A percentile compares a stretch with the other conserved stretches of the same genome.
These are phyloP conservation scores for Alternaria viburni DNA, from an alignment of 2,329 filamentous ascomycete genomes.

Conservation along the genomic window DNA sequence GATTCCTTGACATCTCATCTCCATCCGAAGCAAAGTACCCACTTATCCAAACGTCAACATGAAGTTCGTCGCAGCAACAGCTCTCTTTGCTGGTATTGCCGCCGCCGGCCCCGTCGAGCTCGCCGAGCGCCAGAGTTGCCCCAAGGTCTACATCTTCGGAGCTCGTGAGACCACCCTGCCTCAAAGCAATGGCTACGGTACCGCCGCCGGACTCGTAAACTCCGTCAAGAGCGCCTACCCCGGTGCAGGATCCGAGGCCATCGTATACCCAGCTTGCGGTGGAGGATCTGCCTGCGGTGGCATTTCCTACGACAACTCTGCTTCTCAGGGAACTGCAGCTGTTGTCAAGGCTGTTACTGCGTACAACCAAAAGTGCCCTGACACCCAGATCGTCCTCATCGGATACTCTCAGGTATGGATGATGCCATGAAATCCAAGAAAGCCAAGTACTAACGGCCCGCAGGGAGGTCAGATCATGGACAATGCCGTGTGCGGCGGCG, in stretches of 20 bases:
- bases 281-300: conserved; percentile 65
- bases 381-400: conserved; percentile 64
- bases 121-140: conserved; percentile 47
- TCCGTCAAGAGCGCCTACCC: conserved; percentile 49
- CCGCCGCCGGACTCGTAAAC: conserved; percentile 50
- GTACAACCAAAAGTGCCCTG: conserved; percentile 64
- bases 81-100: conserved; percentile 38
- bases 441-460: conserved; percentile 6
- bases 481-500: conserved; percentile 66
- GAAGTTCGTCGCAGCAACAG: conserved; percentile 42
- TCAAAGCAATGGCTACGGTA: conserved; percentile 49
- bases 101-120: conserved; percentile 46
- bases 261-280: conserved; percentile 64
- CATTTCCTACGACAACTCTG: conserved; percentile 66
- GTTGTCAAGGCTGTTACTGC: conserved; percentile 66
- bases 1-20: conserved; percentile 12
- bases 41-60: conserved; percentile 20
- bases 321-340: conserved; percentile 62
- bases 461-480: conserved; percentile 69
- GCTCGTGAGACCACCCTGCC: conserved; percentile 53
- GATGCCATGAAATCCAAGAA: not conserved
- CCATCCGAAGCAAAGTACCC: conserved; percentile 3
- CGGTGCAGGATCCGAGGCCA: conserved; percentile 51
- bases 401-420: conserved; percentile 65
- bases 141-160: conserved; percentile 53